Evolutionary conservation across 2,329 filamentous ascomycete genomes (phyloP).

Genomic region (Colletotrichum truncatum): DNA sequence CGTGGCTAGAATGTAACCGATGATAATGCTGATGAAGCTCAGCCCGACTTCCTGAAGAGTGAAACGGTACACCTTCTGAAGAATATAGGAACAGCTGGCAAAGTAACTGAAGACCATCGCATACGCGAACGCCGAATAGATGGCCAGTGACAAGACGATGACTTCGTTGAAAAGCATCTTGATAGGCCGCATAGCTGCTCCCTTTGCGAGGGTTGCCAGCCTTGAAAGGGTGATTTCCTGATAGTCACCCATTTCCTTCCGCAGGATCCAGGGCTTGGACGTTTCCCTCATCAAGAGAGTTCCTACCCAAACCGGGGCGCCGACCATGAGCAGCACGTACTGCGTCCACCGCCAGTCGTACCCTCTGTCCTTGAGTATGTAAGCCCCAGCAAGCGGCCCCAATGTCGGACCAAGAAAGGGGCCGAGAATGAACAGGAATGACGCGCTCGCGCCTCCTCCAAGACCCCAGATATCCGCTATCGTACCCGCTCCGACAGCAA

Average conservation of each 20-base stretch:
- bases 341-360: conserved; percentile 35
- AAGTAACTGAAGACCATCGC: conserved; percentile 63
- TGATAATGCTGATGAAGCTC: conserved; percentile 31
- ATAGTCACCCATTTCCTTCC: conserved; percentile 3
- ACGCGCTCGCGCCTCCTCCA: conserved; percentile 65
- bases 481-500: conserved; percentile 79
- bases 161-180: conserved; percentile 44
- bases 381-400: conserved; percentile 63
- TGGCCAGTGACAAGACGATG: conserved; percentile 75
- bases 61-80: conserved; percentile 30
- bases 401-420: conserved; percentile 64
- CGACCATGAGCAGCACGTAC: conserved; percentile 33
- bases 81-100: conserved; percentile 43
- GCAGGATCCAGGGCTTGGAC: conserved; percentile 22
- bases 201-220: neutral
- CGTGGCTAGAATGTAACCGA: conserved; percentile 25
- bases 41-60: conserved; percentile 19
- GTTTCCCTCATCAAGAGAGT: conserved; percentile 22
- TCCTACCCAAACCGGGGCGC: conserved; percentile 11
- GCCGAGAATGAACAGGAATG: conserved; percentile 80
- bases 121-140: conserved; percentile 68
- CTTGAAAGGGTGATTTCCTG: neutral
- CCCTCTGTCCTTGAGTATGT: conserved; percentile 15
- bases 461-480: conserved; percentile 78
- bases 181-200: conserved; percentile 24